A percentile compares a stretch with the other conserved stretches of the same genome.
These are phyloP conservation scores for Hyaloraphidium curvatum DNA, from an alignment of 192 early-diverging fungal genomes.

Conservation along the genomic window DNA sequence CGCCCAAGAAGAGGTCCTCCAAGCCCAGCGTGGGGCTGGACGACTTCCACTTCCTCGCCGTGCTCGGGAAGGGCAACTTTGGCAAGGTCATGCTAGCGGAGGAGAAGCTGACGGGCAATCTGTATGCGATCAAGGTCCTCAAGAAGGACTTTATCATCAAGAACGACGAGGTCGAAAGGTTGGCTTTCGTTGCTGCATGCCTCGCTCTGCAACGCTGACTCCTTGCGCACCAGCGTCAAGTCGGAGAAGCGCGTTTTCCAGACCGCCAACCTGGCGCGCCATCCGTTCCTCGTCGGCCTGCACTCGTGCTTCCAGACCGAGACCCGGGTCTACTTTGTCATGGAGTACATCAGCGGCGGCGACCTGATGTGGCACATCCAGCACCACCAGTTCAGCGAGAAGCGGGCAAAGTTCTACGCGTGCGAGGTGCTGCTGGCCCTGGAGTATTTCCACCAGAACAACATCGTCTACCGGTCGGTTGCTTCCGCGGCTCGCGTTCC, in stretches of 20 bases:
- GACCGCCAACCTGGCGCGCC: conserved; percentile 71
- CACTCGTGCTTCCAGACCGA: conserved; percentile 95
- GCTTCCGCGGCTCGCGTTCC: neutral
- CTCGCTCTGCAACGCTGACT: neutral
- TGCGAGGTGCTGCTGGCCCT: conserved; percentile 85
- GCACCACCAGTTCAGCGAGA: conserved; percentile 66
- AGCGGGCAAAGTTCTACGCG: conserved; percentile 91
- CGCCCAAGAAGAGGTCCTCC: too few species aligned
- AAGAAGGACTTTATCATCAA: conserved; percentile 98
- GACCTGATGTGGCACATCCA: conserved; percentile 99
- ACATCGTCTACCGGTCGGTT: conserved; percentile 64
- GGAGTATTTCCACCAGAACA: conserved; percentile 87
- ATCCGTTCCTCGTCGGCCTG: conserved; percentile 89
- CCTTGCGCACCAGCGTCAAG: conserved; percentile 28
- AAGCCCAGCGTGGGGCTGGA: conserved; percentile 43
- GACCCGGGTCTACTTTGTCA: conserved; percentile 89
- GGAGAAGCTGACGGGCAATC: conserved; percentile 56
- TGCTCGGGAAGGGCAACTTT: conserved; percentile 96
- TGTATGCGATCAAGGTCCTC: conserved; percentile 94
- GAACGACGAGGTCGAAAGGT: conserved; percentile 90
- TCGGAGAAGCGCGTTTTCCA: conserved; percentile 90
- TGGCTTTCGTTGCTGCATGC: neutral
- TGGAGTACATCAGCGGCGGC: conserved; percentile 94
- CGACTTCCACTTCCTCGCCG: conserved; percentile 86
- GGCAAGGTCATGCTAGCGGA: conserved; percentile 98